These are phyloP conservation scores for Thelonectria blattea DNA, from an alignment of 2,329 filamentous ascomycete genomes.

Conservation along the genomic window DNA sequence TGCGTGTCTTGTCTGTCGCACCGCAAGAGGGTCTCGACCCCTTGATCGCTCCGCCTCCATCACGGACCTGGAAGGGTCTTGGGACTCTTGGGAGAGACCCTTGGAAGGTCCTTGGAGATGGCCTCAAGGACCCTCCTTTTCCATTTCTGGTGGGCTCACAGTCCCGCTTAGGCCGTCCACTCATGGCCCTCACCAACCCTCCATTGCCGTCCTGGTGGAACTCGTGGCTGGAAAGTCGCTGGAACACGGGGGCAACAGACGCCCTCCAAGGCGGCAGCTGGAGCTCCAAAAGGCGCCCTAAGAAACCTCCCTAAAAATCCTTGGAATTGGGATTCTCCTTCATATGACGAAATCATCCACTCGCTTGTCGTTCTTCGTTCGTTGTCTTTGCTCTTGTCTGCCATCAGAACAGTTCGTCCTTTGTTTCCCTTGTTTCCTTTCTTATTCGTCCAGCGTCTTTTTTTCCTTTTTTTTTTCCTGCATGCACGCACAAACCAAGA, in stretches of 20 bases:
- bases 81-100: background rate
- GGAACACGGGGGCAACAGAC: too few relatives aligned
- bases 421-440: too few relatives aligned
- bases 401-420: background rate
- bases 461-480: background rate
- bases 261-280: slow-evolving; percentile 1
- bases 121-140: background rate
- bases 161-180: slow-evolving; percentile 3
- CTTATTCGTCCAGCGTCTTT: background rate
- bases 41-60: background rate
- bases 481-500: slow-evolving; percentile 17
- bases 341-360: slow-evolving; percentile 18
- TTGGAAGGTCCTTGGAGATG: background rate
- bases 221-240: background rate
- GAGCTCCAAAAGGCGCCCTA: background rate
- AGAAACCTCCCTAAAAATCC: background rate
- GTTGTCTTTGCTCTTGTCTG: slow-evolving; percentile 10
- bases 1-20: background rate
- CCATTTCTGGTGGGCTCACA: background rate
- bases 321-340: slow-evolving; percentile 20
- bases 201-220: slow-evolving; percentile 15
- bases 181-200: background rate
- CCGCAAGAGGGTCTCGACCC: background rate
- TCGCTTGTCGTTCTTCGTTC: background rate
- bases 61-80: background rate